These are phyloP conservation scores for Puccinia sorghi DNA, from an alignment of 1,284 basidiomycete species.

Conservation along the genomic window DNA sequence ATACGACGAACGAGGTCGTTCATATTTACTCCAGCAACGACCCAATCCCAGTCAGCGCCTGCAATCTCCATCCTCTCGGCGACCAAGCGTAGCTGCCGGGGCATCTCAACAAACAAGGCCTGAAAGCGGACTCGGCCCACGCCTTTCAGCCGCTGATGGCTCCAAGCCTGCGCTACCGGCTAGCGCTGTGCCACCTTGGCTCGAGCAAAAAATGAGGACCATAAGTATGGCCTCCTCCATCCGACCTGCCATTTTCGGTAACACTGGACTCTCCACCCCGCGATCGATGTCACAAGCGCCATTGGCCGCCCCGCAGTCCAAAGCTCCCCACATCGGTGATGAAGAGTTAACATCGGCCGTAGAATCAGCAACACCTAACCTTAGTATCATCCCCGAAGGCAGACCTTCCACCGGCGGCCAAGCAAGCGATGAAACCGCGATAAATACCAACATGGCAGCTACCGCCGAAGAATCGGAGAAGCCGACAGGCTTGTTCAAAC, in stretches of 20 bases:
- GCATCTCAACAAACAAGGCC: constrained; percentile 6
- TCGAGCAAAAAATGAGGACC: constrained; percentile 16
- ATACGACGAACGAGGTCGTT: constrained; percentile 39
- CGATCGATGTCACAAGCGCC: constrained; percentile 50
- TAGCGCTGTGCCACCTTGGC: constrained; percentile 28
- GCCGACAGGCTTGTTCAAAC: constrained; percentile 29
- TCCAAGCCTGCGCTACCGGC: not conserved
- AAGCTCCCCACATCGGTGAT: constrained; percentile 19
- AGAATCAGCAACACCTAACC: constrained; percentile 8
- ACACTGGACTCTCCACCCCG: constrained; percentile 73
- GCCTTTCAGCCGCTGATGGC: constrained; percentile 13
- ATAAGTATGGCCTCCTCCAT: constrained; percentile 61
- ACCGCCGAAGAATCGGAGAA: constrained; percentile 14
- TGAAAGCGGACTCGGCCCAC: constrained; percentile 51
- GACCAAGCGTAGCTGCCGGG: constrained; percentile 49
- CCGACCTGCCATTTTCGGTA: constrained; percentile 74
- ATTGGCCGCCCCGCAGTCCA: constrained; percentile 13
- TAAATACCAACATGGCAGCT: not conserved
- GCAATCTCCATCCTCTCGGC: constrained; percentile 55
- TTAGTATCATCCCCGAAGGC: constrained; percentile 24
- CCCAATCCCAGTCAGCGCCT: constrained; percentile 57
- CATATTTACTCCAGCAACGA: constrained; percentile 30
- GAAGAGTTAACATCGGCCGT: constrained; percentile 39
- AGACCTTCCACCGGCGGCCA: not conserved
- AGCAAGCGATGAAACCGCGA: constrained; percentile 3